A percentile compares a stretch with the other conserved stretches of the same genome.
phyloP scores from a whole-genome alignment of 192 early-diverging fungal species.

The Physocladia obscura region DNA sequence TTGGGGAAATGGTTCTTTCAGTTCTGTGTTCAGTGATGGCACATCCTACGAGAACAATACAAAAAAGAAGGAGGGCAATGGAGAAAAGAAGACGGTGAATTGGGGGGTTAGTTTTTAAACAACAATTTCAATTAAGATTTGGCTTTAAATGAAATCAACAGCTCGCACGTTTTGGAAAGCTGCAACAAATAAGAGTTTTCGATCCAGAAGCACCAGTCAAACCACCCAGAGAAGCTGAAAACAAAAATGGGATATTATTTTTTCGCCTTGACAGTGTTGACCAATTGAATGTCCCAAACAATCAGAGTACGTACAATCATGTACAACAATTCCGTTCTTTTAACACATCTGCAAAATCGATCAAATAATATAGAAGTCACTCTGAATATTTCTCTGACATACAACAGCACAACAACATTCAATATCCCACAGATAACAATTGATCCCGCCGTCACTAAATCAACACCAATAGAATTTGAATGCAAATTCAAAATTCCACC shows the following conservation, averaged over 20 bases:
- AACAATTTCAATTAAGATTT: neutral
- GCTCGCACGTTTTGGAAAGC: conserved; percentile 6
- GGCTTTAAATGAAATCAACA: neutral
- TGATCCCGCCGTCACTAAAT: neutral
- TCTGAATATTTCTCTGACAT: conserved; percentile 14
- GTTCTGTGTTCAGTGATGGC: neutral
- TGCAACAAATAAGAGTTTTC: conserved; percentile 20
- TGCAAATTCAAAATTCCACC: conserved; percentile 13
- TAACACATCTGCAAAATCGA: no score
- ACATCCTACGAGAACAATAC: no score
- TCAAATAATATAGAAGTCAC: neutral
- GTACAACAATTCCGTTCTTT: no score
- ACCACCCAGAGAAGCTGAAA: neutral
- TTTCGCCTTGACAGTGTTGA: conserved; percentile 13
- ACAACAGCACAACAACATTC: conserved; percentile 3
- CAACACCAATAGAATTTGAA: conserved; percentile 13
- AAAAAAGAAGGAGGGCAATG: neutral
- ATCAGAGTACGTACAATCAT: conserved; percentile 1
- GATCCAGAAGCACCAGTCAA: conserved; percentile 12
- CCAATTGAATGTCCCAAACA: conserved; percentile 14
- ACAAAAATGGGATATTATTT: conserved; percentile 11
- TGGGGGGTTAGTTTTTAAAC: conserved; percentile 8
- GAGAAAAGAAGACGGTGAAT: neutral
- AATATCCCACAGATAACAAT: conserved; percentile 10
- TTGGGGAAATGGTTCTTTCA: neutral